phyloP scores from a whole-genome alignment of 2,329 filamentous ascomycete genomes.

The Colletotrichum tropicale region DNA sequence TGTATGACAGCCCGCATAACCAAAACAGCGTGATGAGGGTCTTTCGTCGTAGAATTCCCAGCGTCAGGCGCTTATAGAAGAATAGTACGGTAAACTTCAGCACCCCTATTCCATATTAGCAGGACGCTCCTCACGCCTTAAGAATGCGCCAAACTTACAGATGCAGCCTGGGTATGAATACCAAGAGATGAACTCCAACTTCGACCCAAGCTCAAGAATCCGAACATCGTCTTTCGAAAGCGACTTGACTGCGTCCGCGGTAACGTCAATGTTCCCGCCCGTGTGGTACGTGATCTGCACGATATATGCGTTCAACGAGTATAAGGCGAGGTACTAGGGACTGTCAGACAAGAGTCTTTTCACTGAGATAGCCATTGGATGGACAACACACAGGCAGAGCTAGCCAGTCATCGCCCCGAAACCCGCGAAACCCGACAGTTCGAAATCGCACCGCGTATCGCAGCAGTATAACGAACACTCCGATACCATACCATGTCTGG shows the following conservation, averaged over 20 bases:
- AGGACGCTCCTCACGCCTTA: not conserved
- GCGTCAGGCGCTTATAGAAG: constrained; percentile 29
- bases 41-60: constrained; percentile 17
- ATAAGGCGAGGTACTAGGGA: constrained; percentile 24
- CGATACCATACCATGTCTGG: constrained; percentile 22
- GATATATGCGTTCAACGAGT: constrained; percentile 24
- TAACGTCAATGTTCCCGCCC: constrained; percentile 26
- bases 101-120: constrained; percentile 17
- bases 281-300: constrained; percentile 28
- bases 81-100: constrained; percentile 30
- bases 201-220: constrained; percentile 24
- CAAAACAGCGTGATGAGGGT: constrained; percentile 23
- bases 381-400: constrained; percentile 14
- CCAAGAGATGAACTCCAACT: constrained; percentile 27
- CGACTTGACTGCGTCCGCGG: not conserved
- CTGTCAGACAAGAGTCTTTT: not conserved
- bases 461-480: constrained; percentile 20
- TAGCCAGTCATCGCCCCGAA: constrained; percentile 25
- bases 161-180: constrained; percentile 29
- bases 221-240: constrained; percentile 25
- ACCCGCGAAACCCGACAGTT: constrained; percentile 21
- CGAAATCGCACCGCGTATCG: constrained; percentile 21
- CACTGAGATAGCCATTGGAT: not conserved
- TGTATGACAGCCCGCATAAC: constrained; percentile 23
- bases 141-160: constrained; percentile 13